phyloP scores from a whole-genome alignment of 1,284 basidiomycete species.

The Ganoderma meredithae region DNA sequence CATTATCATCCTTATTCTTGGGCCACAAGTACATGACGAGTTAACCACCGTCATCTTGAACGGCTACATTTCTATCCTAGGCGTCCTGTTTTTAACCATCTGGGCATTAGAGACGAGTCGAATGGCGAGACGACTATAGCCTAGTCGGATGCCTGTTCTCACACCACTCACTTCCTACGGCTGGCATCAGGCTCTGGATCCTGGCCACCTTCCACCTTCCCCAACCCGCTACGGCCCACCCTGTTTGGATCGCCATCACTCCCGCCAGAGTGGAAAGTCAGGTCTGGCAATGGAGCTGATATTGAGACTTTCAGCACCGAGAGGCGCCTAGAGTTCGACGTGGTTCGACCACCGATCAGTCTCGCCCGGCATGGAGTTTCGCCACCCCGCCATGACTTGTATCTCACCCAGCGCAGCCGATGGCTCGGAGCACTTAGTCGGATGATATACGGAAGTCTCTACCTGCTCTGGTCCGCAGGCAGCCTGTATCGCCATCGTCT shows the following conservation, averaged over 20 bases:
- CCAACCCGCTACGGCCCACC: neutral
- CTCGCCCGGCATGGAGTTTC: neutral
- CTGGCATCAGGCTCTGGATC: neutral
- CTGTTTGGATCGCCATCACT: neutral
- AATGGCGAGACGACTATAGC: neutral
- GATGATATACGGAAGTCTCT: too few species aligned
- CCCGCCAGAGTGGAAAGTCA: neutral
- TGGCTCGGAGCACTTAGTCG: too few species aligned
- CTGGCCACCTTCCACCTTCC: neutral
- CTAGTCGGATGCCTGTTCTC: neutral
- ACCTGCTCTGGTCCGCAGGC: too few species aligned
- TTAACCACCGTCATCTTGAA: slow-evolving; percentile 29
- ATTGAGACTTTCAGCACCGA: neutral
- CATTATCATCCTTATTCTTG: slow-evolving; percentile 34
- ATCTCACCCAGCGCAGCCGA: too few species aligned
- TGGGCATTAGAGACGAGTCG: neutral
- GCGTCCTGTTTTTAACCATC: slow-evolving; percentile 29
- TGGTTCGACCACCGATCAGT: neutral
- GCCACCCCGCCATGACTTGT: neutral
- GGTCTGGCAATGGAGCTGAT: neutral
- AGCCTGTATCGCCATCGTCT: too few species aligned
- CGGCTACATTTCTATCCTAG: slow-evolving; percentile 32
- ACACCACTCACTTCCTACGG: neutral
- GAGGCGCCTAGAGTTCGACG: neutral
- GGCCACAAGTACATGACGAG: slow-evolving; percentile 18